Evolutionary conservation across 352 stramenopile species (phyloP).

Genomic region (Phytophthora foliorum): DNA sequence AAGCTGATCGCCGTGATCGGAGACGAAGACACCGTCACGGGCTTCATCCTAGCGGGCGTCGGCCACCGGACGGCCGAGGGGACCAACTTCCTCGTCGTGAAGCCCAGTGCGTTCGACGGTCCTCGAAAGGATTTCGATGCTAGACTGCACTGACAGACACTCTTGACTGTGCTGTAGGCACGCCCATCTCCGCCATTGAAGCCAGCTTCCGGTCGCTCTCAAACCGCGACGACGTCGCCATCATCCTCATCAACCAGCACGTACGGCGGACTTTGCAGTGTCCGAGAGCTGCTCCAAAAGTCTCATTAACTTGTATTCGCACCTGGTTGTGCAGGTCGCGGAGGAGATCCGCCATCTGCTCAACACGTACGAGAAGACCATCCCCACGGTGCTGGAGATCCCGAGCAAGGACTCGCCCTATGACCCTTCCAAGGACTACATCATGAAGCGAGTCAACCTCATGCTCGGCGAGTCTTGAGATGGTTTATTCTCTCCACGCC

Average conservation of each 20-base stretch:
- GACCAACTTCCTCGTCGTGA: conserved; percentile 98
- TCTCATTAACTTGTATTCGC: neutral
- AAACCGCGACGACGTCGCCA: conserved; percentile 96
- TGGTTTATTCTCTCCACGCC: conserved; percentile 5
- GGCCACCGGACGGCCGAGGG: conserved; percentile 96
- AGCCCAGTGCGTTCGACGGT: conserved; percentile 79
- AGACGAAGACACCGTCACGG: conserved; percentile 98
- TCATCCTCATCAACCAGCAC: conserved; percentile 99
- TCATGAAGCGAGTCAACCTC: conserved; percentile 98
- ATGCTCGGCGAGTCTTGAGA: conserved; percentile 88
- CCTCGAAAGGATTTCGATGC: conserved; percentile 14
- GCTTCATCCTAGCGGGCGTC: conserved; percentile 97
- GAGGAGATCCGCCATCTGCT: conserved; percentile 98
- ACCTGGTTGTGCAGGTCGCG: conserved; percentile 74
- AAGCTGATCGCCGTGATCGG: conserved; percentile 92
- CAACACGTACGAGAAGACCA: conserved; percentile 98
- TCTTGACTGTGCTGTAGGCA: conserved; percentile 58
- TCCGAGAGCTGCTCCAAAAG: neutral
- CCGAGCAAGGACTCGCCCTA: conserved; percentile 97
- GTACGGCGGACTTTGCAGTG: conserved; percentile 44
- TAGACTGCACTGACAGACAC: neutral
- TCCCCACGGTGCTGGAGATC: conserved; percentile 99
- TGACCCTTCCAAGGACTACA: conserved; percentile 99
- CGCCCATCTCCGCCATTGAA: conserved; percentile 91
- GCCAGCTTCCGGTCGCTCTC: conserved; percentile 95